A percentile compares a stretch with the other conserved stretches of the same genome.
Evolutionary conservation across 192 early-diverging fungal genomes (phyloP).

Genomic region (Ambispora gerdemannii): DNA sequence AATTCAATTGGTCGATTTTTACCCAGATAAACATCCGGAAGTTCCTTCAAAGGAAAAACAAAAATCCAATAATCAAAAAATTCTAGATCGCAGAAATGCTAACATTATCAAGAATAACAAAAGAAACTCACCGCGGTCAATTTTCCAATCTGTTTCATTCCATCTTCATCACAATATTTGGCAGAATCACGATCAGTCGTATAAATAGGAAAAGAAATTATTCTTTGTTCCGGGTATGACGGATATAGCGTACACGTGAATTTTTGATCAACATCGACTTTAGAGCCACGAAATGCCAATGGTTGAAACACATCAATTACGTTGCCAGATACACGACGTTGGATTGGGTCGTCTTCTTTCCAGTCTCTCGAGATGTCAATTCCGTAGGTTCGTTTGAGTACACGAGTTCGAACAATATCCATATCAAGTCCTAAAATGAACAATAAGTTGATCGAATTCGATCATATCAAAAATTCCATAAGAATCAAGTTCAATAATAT

Average conservation of each 20-base stretch:
- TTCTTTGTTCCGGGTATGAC: slow-evolving; percentile 16
- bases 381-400: slow-evolving; percentile 23
- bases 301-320: slow-evolving; percentile 20
- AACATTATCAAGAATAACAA: too few species aligned
- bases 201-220: slow-evolving; percentile 27
- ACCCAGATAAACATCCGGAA: background rate
- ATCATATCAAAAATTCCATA: too few species aligned
- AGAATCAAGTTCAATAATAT: too few species aligned
- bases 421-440: slow-evolving; percentile 27
- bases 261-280: slow-evolving; percentile 28
- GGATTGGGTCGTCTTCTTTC: slow-evolving; percentile 18
- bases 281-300: slow-evolving; percentile 15
- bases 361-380: slow-evolving; percentile 20
- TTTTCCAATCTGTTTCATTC: slow-evolving; percentile 27
- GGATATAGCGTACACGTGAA: slow-evolving; percentile 19
- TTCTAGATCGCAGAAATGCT: too few species aligned
- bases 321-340: slow-evolving; percentile 3
- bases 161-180: slow-evolving; percentile 31
- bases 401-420: slow-evolving; percentile 23
- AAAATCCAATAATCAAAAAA: too few species aligned
- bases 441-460: too few species aligned
- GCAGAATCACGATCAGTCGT: slow-evolving; percentile 12
- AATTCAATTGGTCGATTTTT: slow-evolving; percentile 20
- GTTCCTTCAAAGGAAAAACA: too few species aligned
- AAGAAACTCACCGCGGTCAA: background rate